Percentiles rank a stretch among this genome's conserved stretches.
These are phyloP conservation scores for Dioscorea cayenensis DNA, from an alignment of 116 monocot species.

Conservation along the genomic window DNA sequence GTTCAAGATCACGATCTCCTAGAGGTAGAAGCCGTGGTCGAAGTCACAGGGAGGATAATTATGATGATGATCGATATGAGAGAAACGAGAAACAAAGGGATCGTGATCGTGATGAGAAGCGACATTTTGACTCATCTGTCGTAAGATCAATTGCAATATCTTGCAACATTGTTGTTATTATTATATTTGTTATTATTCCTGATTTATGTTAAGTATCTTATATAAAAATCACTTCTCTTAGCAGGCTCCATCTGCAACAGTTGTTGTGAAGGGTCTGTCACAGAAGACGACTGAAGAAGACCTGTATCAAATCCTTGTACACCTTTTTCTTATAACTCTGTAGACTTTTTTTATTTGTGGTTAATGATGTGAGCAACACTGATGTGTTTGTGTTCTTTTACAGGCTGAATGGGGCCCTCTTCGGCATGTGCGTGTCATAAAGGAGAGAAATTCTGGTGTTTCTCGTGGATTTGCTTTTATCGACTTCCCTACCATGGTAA, in stretches of 20 bases:
- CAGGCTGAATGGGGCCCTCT: slow-evolving; percentile 97
- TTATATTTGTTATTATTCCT: not conserved
- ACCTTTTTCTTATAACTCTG: not conserved
- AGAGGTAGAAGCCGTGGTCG: slow-evolving; percentile 51
- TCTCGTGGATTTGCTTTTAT: slow-evolving; percentile 99
- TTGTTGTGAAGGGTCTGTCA: slow-evolving; percentile 92
- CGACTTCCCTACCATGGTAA: slow-evolving; percentile 90
- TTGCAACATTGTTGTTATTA: not conserved
- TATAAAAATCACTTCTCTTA: not conserved
- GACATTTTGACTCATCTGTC: slow-evolving; percentile 42
- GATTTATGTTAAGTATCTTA: not conserved
- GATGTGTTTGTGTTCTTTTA: slow-evolving; percentile 2
- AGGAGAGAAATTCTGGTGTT: slow-evolving; percentile 80
- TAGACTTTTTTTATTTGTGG: not conserved
- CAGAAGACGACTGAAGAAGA: slow-evolving; percentile 92
- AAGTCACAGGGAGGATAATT: slow-evolving; percentile 74
- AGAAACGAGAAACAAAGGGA: slow-evolving; percentile 61
- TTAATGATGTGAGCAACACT: not conserved
- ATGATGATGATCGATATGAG: slow-evolving; percentile 67
- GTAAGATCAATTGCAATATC: slow-evolving; percentile 20
- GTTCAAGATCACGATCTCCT: slow-evolving; percentile 93
- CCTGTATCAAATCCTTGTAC: slow-evolving; percentile 87
- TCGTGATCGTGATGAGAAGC: slow-evolving; percentile 64
- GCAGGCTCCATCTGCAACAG: slow-evolving; percentile 84
- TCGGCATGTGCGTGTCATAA: slow-evolving; percentile 89